Evolutionary conservation across 306 rosid genomes (phyloP).

Genomic region (Alnus glutinosa): DNA sequence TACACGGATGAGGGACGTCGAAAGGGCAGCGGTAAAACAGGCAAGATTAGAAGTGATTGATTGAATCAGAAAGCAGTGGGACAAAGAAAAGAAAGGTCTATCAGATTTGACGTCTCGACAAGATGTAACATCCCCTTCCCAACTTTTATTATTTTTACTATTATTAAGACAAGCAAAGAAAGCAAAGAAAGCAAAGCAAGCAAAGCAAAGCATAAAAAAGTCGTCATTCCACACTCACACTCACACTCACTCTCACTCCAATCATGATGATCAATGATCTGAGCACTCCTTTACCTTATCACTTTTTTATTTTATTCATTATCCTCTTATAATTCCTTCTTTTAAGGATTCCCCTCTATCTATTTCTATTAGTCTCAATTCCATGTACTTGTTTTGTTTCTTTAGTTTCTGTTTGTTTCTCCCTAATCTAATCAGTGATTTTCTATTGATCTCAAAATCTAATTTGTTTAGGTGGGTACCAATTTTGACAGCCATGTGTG

Average conservation of each 20-base stretch:
- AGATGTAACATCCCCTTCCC: conserved; percentile 22
- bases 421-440: too few species aligned
- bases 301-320: too few species aligned
- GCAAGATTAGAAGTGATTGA: too few species aligned
- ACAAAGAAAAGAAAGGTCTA: conserved; percentile 31
- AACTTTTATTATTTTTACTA: background rate
- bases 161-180: too few species aligned
- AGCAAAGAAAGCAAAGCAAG: background rate
- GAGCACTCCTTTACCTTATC: background rate
- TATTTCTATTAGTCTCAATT: background rate
- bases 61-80: background rate
- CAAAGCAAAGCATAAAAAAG: background rate
- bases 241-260: background rate
- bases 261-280: background rate
- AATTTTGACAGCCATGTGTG: too few species aligned
- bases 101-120: conserved; percentile 38
- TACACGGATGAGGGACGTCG: too few species aligned
- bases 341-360: background rate
- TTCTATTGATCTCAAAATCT: too few species aligned
- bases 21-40: too few species aligned
- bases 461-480: too few species aligned
- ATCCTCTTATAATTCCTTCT: background rate
- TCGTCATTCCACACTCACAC: background rate
- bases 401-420: background rate
- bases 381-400: background rate